Percentiles rank a stretch among this genome's conserved stretches.
phyloP scores from a whole-genome alignment of 768 basidiomycete genomes.

The Rubroboletus pulcherrimus region DNA sequence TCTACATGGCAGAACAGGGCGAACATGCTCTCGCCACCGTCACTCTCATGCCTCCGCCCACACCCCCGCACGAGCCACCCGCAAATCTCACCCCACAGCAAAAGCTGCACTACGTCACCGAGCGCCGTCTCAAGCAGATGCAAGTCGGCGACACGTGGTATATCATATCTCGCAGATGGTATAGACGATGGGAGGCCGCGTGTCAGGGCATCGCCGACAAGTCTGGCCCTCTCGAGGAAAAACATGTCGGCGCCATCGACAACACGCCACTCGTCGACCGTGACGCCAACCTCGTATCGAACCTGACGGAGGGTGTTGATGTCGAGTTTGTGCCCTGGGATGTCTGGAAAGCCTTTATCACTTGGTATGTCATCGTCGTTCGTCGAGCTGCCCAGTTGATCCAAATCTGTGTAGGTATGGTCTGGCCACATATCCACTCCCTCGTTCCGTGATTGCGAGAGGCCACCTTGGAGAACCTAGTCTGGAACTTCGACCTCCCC shows the following conservation, averaged over 20 bases:
- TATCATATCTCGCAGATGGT: constrained; percentile 69
- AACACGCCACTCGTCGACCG: constrained; percentile 63
- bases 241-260: constrained; percentile 70
- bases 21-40: constrained; percentile 29
- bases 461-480: constrained; percentile 47
- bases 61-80: constrained; percentile 22
- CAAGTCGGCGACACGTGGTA: constrained; percentile 74
- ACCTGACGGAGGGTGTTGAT: constrained; percentile 59
- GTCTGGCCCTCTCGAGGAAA: constrained; percentile 56
- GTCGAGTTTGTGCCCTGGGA: constrained; percentile 71
- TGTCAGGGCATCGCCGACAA: constrained; percentile 68
- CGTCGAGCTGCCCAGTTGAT: background rate
- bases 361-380: constrained; percentile 44
- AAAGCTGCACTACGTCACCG: constrained; percentile 50
- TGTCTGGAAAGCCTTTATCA: constrained; percentile 63
- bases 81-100: constrained; percentile 36
- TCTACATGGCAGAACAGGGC: constrained; percentile 61
- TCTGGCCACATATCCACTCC: constrained; percentile 47
- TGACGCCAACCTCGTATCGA: constrained; percentile 41
- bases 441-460: constrained; percentile 63
- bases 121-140: constrained; percentile 47
- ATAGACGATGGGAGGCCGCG: constrained; percentile 69
- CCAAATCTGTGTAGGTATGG: constrained; percentile 65
- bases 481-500: constrained; percentile 72
- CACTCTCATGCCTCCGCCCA: constrained; percentile 25